Percentiles rank a stretch among this genome's conserved stretches.
Evolutionary conservation across 768 basidiomycete genomes (phyloP).

Genomic region (Collybia sordida): DNA sequence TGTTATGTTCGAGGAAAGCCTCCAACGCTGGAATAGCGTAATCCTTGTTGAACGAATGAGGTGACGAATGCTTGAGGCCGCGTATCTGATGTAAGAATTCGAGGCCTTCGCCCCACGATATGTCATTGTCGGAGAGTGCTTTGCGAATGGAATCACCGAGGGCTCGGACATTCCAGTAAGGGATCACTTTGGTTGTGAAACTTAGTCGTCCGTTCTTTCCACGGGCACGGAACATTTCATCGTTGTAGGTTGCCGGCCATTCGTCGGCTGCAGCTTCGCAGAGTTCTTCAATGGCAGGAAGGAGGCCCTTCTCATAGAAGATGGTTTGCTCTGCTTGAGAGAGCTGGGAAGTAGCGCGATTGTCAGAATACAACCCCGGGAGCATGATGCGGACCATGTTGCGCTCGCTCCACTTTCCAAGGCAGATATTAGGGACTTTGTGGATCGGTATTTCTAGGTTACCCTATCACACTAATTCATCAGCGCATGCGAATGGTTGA

Average conservation of each 20-base stretch:
- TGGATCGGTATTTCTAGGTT: conserved; percentile 19
- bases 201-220: conserved; percentile 12
- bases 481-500: not conserved
- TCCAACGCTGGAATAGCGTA: no score
- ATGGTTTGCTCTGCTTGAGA: conserved; percentile 5
- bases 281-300: conserved; percentile 17
- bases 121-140: not conserved
- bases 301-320: conserved; percentile 23
- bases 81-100: conserved; percentile 27
- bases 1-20: not conserved
- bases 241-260: conserved; percentile 21
- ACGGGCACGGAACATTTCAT: conserved; percentile 19
- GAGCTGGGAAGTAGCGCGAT: not conserved
- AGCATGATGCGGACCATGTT: conserved; percentile 23
- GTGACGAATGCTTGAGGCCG: conserved; percentile 20
- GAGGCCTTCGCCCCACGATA: conserved; percentile 17
- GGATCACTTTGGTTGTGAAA: conserved; percentile 18
- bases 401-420: conserved; percentile 18
- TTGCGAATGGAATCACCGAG: conserved; percentile 17
- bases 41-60: no score
- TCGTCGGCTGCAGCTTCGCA: conserved; percentile 11
- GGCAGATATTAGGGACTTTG: conserved; percentile 25
- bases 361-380: conserved; percentile 15
- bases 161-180: not conserved
- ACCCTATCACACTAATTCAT: not conserved